Base-by-base conservation (phyloP, 345 rosid species). In the Bruguiera parviflora region DNA sequence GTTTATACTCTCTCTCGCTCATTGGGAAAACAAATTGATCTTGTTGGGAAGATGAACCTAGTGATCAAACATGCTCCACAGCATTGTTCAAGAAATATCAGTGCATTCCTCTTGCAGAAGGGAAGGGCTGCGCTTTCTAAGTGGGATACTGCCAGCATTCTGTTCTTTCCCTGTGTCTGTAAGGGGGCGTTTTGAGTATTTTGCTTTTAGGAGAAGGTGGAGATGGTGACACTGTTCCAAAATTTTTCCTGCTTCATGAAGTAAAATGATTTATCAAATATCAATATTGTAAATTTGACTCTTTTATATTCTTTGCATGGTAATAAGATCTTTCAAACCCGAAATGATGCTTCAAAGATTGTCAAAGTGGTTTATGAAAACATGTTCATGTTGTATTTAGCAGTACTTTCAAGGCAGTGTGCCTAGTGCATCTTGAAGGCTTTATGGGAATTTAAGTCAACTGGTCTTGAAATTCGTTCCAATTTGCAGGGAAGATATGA, bases 401-500 rank as follows among this genome's bases (percentile, higher is more conserved):
- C 73, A 21, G 33, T 61, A 52, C 27, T 68, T 15, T 28, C 11
- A 63, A 6, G 18, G 43, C 16, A 13, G 35, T 29, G 24, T 27
- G 29, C 43, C 13, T 2, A 25, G 55, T 71, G 24, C 19, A 5
- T 8, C 28, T 62, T 53, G 27, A 37, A 37, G 29, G 31, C 25
- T 27, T 6, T 10, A 15, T 62, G 28, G 27, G 9, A 53, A 8
- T 22, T 55, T 39, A 16, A 39, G 47, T 39, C 47, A 55, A 55
- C 27, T 21, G 22, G 22, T 55, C 58, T 11, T 55, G 58, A n/a
- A 9, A 55, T 55, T 8, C 43, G 69, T 51, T 62, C 46, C 31
- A 24, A 52, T 63, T 71, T 79, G 82, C 88, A 92, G 99, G 99
- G 99, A 75, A 88, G 98, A 83, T 92, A 92, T 78, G 99, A 95